Base-by-base conservation (phyloP, 1,284 basidiomycete genomes). In the Irpex rosettiformis region DNA sequence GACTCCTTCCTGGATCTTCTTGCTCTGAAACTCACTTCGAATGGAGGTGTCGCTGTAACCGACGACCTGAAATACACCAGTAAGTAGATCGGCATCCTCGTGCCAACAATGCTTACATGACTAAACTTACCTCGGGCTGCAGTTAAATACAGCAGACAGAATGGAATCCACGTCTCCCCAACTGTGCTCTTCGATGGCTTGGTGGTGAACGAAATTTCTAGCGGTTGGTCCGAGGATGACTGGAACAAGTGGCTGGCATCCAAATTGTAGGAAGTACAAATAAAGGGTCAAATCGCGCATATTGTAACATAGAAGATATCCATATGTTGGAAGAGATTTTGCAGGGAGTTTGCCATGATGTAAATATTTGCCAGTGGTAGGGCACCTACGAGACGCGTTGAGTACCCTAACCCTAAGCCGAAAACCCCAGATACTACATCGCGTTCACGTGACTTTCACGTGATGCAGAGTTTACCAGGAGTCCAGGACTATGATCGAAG, bases 121-220 rank as follows among this genome's bases (percentile, higher is more conserved):
- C 16, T 6, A n/a, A n/a, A 8, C 24, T 55, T 21, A 57, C 18
- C 63, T n/a, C n/a, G n/a, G n/a, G n/a, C n/a, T n/a, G n/a, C n/a
- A 89, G 87, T 94, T 77, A 96, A 96, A 75, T 88, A 91, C 70
- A 86, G 92, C 4, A 81, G 95, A 62, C 95, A 97, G 78, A 97
- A 97, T 65, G 81, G 91, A 4, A 86, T 97, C 55, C 95, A 97
- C 66, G 93, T 96, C 54, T 96, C 94, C 29, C 94, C 95, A 1
- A 94, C 94, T 7, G 89, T 84, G 0, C 75, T 94, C 2, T 93
- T 89, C 84, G 89, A 95, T 68, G 96, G 96, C 5, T 76, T 98
- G 30, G 72, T 94, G 58, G 91, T 86, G 21, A 81, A 78, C 52
- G 86, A 91, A 60, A 81, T 97, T 49, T 93, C 89, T 3, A 94